Percentiles rank a stretch among this genome's conserved stretches.
Conservation (phyloP, 2,329 filamentous ascomycete species). For the Coniochaeta sp. region DNA sequence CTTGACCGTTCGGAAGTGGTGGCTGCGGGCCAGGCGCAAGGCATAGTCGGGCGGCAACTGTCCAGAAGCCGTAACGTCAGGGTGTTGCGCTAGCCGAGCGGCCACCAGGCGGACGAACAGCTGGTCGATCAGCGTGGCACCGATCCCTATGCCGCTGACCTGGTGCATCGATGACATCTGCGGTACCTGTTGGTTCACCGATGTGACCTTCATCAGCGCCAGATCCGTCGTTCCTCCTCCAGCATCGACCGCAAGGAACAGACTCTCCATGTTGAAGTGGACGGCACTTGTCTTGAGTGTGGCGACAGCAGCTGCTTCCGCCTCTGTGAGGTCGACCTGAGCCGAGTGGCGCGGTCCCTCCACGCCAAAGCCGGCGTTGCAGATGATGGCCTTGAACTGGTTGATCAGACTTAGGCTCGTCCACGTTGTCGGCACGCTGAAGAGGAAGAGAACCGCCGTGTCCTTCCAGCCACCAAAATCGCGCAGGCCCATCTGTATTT, state of each 20-base stretch:
- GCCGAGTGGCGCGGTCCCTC: constrained; percentile 31
- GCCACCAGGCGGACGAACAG: constrained; percentile 31
- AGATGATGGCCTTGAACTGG: constrained; percentile 39
- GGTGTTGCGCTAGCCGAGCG: constrained; percentile 25
- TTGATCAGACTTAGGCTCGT: constrained; percentile 41
- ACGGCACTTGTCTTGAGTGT: constrained; percentile 35
- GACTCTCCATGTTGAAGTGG: constrained; percentile 26
- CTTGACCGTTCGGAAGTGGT: constrained; percentile 17
- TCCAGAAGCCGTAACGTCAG: constrained; percentile 21
- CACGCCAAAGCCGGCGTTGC: constrained; percentile 39
- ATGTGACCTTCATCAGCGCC: constrained; percentile 25
- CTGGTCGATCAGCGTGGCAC: constrained; percentile 36
- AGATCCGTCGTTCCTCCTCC: constrained; percentile 41
- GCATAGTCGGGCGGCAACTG: constrained; percentile 28
- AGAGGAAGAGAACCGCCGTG: constrained; percentile 44
- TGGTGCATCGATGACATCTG: constrained; percentile 21
- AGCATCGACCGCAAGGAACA: constrained; percentile 37
- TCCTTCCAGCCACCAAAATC: constrained; percentile 32
- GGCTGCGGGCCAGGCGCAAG: constrained; percentile 19
- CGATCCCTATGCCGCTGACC: constrained; percentile 38
- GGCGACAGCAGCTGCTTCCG: constrained; percentile 39
- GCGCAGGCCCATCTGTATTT: constrained; percentile 28
- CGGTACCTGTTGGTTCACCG: constrained; percentile 18
- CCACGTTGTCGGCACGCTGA: constrained; percentile 53
- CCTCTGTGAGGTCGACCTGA: constrained; percentile 37